Evolutionary conservation across 345 rosid species (phyloP).

Genomic region (Abelmoschus esculentus): DNA sequence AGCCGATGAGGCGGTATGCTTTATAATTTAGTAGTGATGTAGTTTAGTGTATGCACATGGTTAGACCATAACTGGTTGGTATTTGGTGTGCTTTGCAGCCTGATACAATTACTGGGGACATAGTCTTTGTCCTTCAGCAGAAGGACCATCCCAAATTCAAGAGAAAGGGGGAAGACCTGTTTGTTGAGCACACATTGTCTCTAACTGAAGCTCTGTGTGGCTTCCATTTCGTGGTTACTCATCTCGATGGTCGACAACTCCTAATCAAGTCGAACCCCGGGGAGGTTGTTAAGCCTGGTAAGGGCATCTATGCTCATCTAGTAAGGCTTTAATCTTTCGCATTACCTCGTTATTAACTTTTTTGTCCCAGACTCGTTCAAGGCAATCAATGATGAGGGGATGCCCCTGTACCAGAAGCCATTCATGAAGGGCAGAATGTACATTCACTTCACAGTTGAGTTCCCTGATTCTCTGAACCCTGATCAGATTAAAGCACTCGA

Average conservation of each 20-base stretch:
- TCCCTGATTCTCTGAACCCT: slow-evolving; percentile 63
- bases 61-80: background rate
- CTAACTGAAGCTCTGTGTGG: slow-evolving; percentile 90
- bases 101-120: slow-evolving; percentile 78
- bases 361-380: slow-evolving; percentile 48
- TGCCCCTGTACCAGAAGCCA: slow-evolving; percentile 64
- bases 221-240: slow-evolving; percentile 65
- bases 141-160: slow-evolving; percentile 82
- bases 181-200: slow-evolving; percentile 64
- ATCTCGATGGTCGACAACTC: slow-evolving; percentile 79
- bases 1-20: slow-evolving; percentile 80
- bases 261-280: slow-evolving; percentile 74
- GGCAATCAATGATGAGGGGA: slow-evolving; percentile 84
- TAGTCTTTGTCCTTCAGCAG: slow-evolving; percentile 73
- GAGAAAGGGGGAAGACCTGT: slow-evolving; percentile 77
- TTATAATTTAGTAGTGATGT: background rate
- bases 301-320: background rate
- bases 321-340: background rate
- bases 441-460: slow-evolving; percentile 75
- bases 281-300: slow-evolving; percentile 70
- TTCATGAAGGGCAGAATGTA: slow-evolving; percentile 87
- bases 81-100: slow-evolving; percentile 46
- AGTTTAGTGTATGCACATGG: background rate
- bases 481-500: slow-evolving; percentile 66
- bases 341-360: background rate